Evolutionary conservation across 2,329 filamentous ascomycete species (phyloP).

Genomic region (Leptodontidium sp.): DNA sequence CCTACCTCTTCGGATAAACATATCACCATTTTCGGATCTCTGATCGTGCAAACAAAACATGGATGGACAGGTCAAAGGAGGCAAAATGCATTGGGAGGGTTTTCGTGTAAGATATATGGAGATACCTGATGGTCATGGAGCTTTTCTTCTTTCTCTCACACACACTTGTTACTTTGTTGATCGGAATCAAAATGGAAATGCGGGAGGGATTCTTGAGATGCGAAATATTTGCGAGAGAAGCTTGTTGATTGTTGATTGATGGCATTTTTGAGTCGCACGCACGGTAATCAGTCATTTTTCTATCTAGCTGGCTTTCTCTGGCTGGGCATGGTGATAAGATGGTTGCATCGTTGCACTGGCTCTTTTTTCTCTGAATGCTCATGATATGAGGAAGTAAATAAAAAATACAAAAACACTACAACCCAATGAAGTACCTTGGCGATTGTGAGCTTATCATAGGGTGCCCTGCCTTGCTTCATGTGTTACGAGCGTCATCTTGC

Average conservation of each 20-base stretch:
- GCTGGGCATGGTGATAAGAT: conserved; percentile 22
- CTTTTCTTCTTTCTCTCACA: background rate
- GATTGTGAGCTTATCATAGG: background rate
- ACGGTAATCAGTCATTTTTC: conserved; percentile 2
- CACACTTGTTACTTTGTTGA: conserved; percentile 15
- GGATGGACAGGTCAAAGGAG: background rate
- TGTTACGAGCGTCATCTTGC: too few relatives aligned
- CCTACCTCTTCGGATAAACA: conserved; percentile 27
- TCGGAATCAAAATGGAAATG: conserved; percentile 21
- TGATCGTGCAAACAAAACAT: background rate
- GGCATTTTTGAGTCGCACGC: conserved; percentile 13
- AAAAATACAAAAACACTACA: conserved; percentile 27
- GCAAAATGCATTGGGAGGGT: conserved; percentile 12
- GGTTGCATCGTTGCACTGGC: conserved; percentile 22
- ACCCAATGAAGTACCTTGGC: conserved; percentile 6
- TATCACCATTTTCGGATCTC: conserved; percentile 12
- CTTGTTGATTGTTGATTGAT: conserved; percentile 14
- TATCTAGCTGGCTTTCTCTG: conserved; percentile 15
- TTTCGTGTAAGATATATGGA: conserved; percentile 20
- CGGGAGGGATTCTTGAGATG: conserved; percentile 1
- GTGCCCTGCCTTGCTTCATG: background rate
- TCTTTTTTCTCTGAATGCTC: conserved; percentile 11
- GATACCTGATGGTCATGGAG: conserved; percentile 14
- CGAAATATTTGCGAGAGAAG: conserved; percentile 13
- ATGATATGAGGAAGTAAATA: conserved; percentile 18